Evolutionary conservation across 2,329 filamentous ascomycete species (phyloP).

Genomic region (Neoarthrinium moseri): DNA sequence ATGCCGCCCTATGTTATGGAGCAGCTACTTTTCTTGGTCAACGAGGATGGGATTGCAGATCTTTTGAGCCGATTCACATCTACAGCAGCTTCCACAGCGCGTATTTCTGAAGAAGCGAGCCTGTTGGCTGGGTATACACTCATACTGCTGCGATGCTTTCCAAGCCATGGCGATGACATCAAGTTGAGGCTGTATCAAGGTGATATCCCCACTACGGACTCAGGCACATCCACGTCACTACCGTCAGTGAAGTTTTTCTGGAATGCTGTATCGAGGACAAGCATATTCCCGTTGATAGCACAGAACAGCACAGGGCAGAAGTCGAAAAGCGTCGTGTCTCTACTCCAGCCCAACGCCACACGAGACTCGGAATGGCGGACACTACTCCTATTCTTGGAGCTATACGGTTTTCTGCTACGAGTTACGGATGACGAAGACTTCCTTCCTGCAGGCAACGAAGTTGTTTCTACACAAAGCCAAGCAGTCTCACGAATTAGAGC

Average conservation of each 20-base stretch:
- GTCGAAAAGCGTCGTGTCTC: slow-evolving; percentile 17
- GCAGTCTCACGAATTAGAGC: slow-evolving; percentile 49
- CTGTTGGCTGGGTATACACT: slow-evolving; percentile 83
- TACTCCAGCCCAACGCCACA: slow-evolving; percentile 28
- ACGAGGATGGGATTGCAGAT: slow-evolving; percentile 70
- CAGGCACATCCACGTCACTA: slow-evolving; percentile 36
- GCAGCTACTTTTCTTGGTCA: slow-evolving; percentile 69
- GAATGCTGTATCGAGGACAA: slow-evolving; percentile 54
- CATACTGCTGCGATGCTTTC: slow-evolving; percentile 82
- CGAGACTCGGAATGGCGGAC: slow-evolving; percentile 79
- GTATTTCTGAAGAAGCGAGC: slow-evolving; percentile 60
- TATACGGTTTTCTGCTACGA: slow-evolving; percentile 89
- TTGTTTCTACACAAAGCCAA: slow-evolving; percentile 33
- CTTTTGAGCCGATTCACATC: slow-evolving; percentile 47
- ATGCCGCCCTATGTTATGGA: slow-evolving; percentile 59
- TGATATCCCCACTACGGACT: slow-evolving; percentile 46
- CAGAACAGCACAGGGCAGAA: slow-evolving; percentile 27
- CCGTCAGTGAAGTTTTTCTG: slow-evolving; percentile 85
- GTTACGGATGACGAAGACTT: slow-evolving; percentile 98
- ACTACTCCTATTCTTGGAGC: slow-evolving; percentile 84
- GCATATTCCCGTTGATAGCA: slow-evolving; percentile 34
- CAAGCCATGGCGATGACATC: slow-evolving; percentile 78
- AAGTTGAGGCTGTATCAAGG: slow-evolving; percentile 91
- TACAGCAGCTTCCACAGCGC: slow-evolving; percentile 27
- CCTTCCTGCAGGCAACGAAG: slow-evolving; percentile 57